Conservation (phyloP, 2,329 filamentous ascomycete species). For the Karstenula rhodostoma region DNA sequence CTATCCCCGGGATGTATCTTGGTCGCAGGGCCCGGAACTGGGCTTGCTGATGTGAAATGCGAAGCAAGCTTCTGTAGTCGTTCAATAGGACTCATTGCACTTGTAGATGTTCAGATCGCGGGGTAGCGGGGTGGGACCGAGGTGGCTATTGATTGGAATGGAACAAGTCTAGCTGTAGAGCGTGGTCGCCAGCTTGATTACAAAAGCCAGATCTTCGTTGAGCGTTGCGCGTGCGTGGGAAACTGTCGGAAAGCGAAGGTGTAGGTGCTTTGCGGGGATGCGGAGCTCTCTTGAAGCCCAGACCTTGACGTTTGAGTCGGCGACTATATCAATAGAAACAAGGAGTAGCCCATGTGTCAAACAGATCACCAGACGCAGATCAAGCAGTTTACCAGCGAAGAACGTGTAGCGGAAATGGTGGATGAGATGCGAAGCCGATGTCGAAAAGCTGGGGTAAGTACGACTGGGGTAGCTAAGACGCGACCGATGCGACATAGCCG, state of each 20-base stretch:
- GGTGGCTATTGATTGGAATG: neutral
- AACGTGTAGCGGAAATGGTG: neutral
- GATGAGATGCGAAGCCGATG: neutral
- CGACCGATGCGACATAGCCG: slow-evolving; percentile 35
- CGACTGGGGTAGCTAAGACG: slow-evolving; percentile 19
- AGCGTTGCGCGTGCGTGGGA: neutral
- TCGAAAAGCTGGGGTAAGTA: slow-evolving; percentile 24
- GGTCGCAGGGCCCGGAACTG: slow-evolving; percentile 38
- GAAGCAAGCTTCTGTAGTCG: slow-evolving; percentile 49
- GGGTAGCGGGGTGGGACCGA: neutral
- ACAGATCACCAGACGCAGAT: neutral
- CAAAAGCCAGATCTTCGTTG: too few species aligned
- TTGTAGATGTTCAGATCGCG: neutral
- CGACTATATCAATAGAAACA: too few species aligned
- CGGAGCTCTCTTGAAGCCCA: neutral
- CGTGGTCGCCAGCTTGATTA: too few species aligned
- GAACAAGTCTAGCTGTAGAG: neutral
- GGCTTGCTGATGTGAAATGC: slow-evolving; percentile 45
- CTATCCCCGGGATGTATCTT: slow-evolving; percentile 49
- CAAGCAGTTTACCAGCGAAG: neutral
- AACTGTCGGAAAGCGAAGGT: slow-evolving; percentile 1
- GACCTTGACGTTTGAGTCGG: neutral
- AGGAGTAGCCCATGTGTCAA: too few species aligned
- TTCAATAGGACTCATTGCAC: slow-evolving; percentile 23
- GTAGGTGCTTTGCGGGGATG: slow-evolving; percentile 5